Base-by-base conservation (phyloP, 371 early-diverging fungal species). In the Mortierella sp. region DNA sequence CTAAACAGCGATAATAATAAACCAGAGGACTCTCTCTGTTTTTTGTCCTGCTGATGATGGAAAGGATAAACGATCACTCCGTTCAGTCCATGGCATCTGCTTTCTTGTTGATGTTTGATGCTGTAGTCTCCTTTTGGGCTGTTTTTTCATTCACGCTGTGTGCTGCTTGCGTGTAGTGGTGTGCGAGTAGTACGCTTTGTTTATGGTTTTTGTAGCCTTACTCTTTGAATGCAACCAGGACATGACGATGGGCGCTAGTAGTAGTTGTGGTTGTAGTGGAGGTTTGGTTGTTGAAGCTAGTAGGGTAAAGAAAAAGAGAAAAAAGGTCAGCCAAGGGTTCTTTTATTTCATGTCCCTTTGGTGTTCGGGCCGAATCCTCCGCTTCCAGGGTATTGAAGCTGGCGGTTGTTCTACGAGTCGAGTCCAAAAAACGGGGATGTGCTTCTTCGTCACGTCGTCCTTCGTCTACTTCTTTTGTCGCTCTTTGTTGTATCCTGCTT, bases 211-310 rank as follows among this genome's bases (percentile, higher is more conserved):
- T 50, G 43, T 39, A 50, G 19, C 43, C 80, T 76, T 80, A 80
- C 80, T 82, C 63, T 82, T 82, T 29, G 82, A 82, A 63, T 82
- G 82, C 78, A 82, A 74, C 82, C 82, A 82, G 66, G 82, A 82
- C 78, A 77, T 77, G 74, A 43, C 44, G 71, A 55, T 6, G 64
- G 55, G 22, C 37, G 44, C 7, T 61, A 39, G 61, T 47, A 5
- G 52, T 7, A 31, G 50, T 19, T 45, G 37, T 47, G 7, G 24
- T n/a, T n/a, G 39, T 64, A 50, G 26, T 26, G 58, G 44, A 13
- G 13, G n/a, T 2, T 48, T 34, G 61, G 31, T 41, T 19, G 34
- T 37, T 24, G 26, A 55, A 29, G 40, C 7, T 19, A 31, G 37
- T 45, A 61, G 58, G 45, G 39, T 61, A 34, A 34, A 14, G n/a